These are phyloP conservation scores for Hippophae rhamnoides DNA, from an alignment of 306 rosid species.

Conservation along the genomic window DNA sequence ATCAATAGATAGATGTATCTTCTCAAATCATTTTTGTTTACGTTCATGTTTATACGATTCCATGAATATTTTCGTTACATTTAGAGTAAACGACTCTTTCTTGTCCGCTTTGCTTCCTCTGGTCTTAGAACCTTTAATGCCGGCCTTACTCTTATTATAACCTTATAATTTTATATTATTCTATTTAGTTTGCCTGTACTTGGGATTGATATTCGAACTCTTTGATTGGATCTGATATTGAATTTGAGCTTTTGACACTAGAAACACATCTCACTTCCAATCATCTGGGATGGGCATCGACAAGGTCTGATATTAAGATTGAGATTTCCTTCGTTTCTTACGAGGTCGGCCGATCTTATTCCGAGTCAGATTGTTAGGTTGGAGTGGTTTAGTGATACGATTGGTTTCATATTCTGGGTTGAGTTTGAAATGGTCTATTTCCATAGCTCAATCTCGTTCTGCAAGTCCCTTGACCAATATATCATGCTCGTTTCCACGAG, in stretches of 20 bases:
- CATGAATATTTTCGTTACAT: too few species aligned
- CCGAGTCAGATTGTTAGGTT: slow-evolving; percentile 10
- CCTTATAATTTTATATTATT: neutral
- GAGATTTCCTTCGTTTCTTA: neutral
- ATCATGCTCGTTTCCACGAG: slow-evolving; percentile 47
- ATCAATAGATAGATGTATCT: too few species aligned
- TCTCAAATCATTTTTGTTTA: too few species aligned
- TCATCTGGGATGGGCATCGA: slow-evolving; percentile 26
- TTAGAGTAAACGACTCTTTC: slow-evolving; percentile 26
- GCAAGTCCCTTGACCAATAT: slow-evolving; percentile 79
- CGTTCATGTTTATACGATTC: too few species aligned
- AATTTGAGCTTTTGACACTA: slow-evolving; percentile 2
- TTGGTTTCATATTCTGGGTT: slow-evolving; percentile 23
- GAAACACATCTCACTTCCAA: slow-evolving; percentile 1
- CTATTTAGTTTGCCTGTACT: neutral
- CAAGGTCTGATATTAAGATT: slow-evolving; percentile 21
- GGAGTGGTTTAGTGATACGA: slow-evolving; percentile 21
- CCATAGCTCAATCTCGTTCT: slow-evolving; percentile 84
- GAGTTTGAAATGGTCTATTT: slow-evolving; percentile 81
- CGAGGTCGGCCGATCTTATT: too few species aligned
- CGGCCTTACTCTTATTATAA: slow-evolving; percentile 16
- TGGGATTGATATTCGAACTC: slow-evolving; percentile 3
- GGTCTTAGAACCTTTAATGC: slow-evolving; percentile 19
- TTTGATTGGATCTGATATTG: slow-evolving; percentile 15
- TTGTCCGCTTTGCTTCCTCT: slow-evolving; percentile 34